Evolutionary conservation across 2,329 filamentous ascomycete species (phyloP), one percentile per base, ranked within the genome.

Genomic region (Westerdykella sp.): DNA sequence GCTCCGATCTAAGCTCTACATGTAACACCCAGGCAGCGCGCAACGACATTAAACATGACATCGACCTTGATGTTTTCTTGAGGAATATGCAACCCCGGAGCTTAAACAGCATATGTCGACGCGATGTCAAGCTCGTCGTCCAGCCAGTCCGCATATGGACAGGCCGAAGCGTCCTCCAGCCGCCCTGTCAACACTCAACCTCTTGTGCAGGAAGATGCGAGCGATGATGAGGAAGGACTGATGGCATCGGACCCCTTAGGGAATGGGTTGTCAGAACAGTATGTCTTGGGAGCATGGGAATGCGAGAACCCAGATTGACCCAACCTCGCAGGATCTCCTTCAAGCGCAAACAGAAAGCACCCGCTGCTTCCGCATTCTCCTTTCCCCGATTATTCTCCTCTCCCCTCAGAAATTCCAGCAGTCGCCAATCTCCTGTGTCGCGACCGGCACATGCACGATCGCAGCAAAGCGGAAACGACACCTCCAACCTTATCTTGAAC

Each of bases 271-370:
- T 66, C 69, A 42, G 72, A 77, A 31, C 62, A 62, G 69, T 71
- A 62, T 16, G 54, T 23, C 39, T 25, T 10, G 9, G 34, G 15
- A 25, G 4, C 28, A 18, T 39, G 13, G 42, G 22, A 46, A 42
- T 13, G 14, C 25, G 37, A 40, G 16, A 11, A 34, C 10, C 14
- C 34, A 18, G 3, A 32, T 34, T 30, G 14, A 35, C 13, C 34
- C 9, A 31, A 12, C 10, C 13, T 16, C 14, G 6, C 35, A 73
- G 70, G 22, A 68, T 85, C 41, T 84, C 83, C 28, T 88, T 87
- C 70, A 87, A 87, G 71, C 81, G 84, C 59, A 83, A 79, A 50
- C 76, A 79, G 53, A 83, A 74, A 47, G 53, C 59, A 70, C 41
- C 69, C 11, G 43, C 54, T 14, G 50, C 60, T 4, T 47, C 64